Base-by-base conservation (phyloP, 2,329 filamentous ascomycete species). In the Raffaelea ambrosiae region DNA sequence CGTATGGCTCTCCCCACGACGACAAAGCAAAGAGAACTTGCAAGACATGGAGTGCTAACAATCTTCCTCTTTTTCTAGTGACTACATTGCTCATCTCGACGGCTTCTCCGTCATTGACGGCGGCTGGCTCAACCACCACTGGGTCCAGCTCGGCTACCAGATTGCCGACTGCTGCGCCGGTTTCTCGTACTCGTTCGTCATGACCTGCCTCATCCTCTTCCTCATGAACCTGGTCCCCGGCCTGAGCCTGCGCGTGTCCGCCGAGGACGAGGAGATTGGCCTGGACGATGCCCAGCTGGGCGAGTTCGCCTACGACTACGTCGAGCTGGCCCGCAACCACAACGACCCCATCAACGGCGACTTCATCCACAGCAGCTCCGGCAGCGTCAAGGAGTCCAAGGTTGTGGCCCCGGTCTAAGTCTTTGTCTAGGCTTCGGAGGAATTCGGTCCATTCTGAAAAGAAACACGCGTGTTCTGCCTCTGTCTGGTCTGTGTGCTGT, bases 241-340 rank as follows among this genome's bases (percentile, higher is more conserved):
- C 22, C 72, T 87, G 29, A 80, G 81, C 56, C 77, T 88, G 44
- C 81, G 84, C 48, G 83, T 82, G 49, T 70, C 72, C 14, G 69
- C 79, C 54, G 81, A 83, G 57, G 81, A 84, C 45, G 84, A 87
- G 66, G 74, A 86, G 46, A 69, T 84, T 21, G 84, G 84, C 44
- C 68, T 81, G 26, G 86, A 89, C 59, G 84, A 88, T 58, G 77
- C 79, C 62, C 82, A 89, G 69, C 81, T 88, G 45, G 86, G 86
- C 65, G 86, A 90, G 67, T 89, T 89, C 59, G 85, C 85, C 23
- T 89, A 88, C 70, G 85, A 89, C 63, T 89, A 89, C 63, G 85
- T 89, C 57, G 85, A 89, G 76, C 61, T 80, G 43, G 72, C 71
- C 38, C 71, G 76, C 48, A 84, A 90, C 57, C 79, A 89, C 48